Evolutionary conservation across 306 rosid species (phyloP).

Genomic region (Gynostemma pentaphyllum): DNA sequence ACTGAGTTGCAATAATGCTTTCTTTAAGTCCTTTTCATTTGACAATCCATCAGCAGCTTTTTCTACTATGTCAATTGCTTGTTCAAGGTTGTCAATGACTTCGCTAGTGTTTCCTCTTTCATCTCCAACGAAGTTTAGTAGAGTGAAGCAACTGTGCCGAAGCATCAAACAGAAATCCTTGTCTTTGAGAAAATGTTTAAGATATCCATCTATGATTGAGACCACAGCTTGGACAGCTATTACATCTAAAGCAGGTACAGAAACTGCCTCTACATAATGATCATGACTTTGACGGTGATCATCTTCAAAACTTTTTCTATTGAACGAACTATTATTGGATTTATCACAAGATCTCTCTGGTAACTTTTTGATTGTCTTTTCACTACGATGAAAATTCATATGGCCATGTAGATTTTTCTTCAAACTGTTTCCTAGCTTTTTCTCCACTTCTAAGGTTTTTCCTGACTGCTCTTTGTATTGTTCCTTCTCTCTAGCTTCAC

Average conservation of each 20-base stretch:
- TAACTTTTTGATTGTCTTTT: constrained; percentile 10
- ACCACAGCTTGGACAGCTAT: constrained; percentile 49
- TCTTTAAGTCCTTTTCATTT: constrained; percentile 36
- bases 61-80: constrained; percentile 62
- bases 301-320: constrained; percentile 16
- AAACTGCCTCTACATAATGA: constrained; percentile 2
- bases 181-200: constrained; percentile 45
- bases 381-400: constrained; percentile 11
- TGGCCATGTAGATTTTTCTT: constrained; percentile 17
- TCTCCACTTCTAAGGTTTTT: constrained; percentile 7
- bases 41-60: constrained; percentile 34
- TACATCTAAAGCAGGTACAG: constrained; percentile 27
- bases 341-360: constrained; percentile 5
- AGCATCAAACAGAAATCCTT: constrained; percentile 40
- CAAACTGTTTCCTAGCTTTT: constrained; percentile 14
- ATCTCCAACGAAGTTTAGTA: constrained; percentile 29
- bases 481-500: constrained; percentile 11
- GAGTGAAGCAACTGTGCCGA: constrained; percentile 39
- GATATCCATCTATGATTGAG: constrained; percentile 55
- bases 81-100: constrained; percentile 49
- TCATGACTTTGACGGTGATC: constrained; percentile 10
- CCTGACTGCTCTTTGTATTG: constrained; percentile 11
- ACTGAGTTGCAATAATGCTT: constrained; percentile 47
- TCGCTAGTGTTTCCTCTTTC: constrained; percentile 33
- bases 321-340: constrained; percentile 13